A percentile compares a stretch with the other conserved stretches of the same genome.
phyloP scores from a whole-genome alignment of 192 early-diverging fungal species.

The Podochytrium sp. region DNA sequence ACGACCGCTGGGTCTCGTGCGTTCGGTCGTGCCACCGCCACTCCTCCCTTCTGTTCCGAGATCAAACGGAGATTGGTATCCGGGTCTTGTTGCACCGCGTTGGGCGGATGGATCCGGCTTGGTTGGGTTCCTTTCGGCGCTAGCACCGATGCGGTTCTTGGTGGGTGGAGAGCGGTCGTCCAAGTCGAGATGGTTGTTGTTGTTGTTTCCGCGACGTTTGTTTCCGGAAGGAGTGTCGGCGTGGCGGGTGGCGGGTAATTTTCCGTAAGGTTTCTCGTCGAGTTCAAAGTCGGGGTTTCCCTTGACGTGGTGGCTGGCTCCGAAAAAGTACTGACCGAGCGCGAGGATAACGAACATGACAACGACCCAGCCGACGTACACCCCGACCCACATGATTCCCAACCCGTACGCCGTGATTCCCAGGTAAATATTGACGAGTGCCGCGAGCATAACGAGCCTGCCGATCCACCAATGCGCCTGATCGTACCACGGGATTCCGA shows the following conservation, averaged over 20 bases:
- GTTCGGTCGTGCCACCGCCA: too few species aligned
- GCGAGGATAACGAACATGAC: not conserved
- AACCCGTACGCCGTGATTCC: constrained; percentile 30
- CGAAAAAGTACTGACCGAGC: constrained; percentile 9
- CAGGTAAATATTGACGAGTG: constrained; percentile 37
- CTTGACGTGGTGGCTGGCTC: not conserved
- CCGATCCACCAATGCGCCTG: constrained; percentile 55
- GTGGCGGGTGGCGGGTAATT: not conserved
- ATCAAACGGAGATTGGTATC: not conserved
- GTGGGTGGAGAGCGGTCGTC: too few species aligned
- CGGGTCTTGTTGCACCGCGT: not conserved
- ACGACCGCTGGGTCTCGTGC: not conserved
- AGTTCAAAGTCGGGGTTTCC: not conserved
- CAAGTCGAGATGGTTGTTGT: too few species aligned
- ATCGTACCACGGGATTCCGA: constrained; percentile 49
- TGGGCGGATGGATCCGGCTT: not conserved
- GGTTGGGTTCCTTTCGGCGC: not conserved
- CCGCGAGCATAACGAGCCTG: constrained; percentile 37
- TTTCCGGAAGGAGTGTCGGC: not conserved
- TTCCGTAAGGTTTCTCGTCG: not conserved
- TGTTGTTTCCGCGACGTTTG: not conserved
- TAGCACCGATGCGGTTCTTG: not conserved
- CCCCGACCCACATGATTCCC: not conserved
- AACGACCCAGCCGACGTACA: constrained; percentile 3
- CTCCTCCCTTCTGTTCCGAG: not conserved